A percentile compares a stretch with the other conserved stretches of the same genome.
phyloP scores from a whole-genome alignment of 225 moss, liverwort and hornwort genomes.

The Antitrichia curtipendula region DNA sequence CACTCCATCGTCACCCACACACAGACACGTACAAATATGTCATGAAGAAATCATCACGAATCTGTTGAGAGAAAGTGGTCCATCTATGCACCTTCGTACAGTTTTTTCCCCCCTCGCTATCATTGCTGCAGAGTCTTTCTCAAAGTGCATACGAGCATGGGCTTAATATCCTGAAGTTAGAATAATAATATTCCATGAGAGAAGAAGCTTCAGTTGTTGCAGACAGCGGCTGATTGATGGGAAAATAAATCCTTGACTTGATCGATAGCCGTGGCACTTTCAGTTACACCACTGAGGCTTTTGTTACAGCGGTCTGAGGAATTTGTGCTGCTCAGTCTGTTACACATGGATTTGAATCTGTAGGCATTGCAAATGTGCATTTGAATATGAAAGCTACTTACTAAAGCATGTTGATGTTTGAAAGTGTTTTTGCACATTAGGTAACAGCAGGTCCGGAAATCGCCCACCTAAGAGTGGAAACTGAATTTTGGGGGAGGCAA shows the following conservation, averaged over 20 bases:
- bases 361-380: not conserved
- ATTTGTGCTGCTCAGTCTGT: not conserved
- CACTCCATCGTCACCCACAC: not conserved
- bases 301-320: not conserved
- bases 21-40: not conserved
- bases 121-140: not conserved
- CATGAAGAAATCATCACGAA: not conserved
- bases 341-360: not conserved
- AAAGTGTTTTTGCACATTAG: not conserved
- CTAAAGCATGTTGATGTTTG: too few species aligned
- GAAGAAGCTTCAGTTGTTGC: not conserved
- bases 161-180: not conserved
- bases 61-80: not conserved
- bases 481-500: too few species aligned
- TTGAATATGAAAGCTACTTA: not conserved
- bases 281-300: not conserved
- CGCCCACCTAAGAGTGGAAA: too few species aligned
- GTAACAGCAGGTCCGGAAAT: too few species aligned
- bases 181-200: not conserved
- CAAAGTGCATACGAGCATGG: not conserved
- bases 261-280: too few species aligned
- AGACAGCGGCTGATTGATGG: not conserved
- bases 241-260: not conserved
- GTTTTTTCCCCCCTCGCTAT: not conserved
- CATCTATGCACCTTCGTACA: not conserved